These are phyloP conservation scores for Fusarium miscanthi DNA, from an alignment of 2,329 filamentous ascomycete genomes.

Conservation along the genomic window DNA sequence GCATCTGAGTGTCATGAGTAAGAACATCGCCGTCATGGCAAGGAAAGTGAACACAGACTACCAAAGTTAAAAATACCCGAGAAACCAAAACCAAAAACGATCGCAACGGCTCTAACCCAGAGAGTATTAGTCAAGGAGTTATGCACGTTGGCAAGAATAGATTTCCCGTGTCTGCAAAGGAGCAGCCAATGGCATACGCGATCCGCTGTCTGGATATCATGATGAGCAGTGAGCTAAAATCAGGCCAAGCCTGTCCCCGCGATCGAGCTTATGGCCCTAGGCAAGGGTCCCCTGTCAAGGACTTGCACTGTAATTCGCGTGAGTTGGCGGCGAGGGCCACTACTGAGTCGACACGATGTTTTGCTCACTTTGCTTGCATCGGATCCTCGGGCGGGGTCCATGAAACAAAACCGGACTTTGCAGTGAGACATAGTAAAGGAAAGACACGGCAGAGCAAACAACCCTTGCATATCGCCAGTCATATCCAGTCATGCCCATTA, in stretches of 20 bases:
- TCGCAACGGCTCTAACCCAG: not conserved
- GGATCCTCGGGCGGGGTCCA: slow-evolving; percentile 16
- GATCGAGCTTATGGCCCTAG: slow-evolving; percentile 12
- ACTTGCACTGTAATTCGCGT: not conserved
- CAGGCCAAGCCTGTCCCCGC: slow-evolving; percentile 11
- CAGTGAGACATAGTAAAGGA: no score
- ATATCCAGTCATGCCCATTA: not conserved
- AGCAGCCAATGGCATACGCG: not conserved
- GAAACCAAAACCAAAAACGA: not conserved
- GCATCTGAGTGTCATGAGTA: not conserved
- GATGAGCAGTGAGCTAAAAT: slow-evolving; percentile 3
- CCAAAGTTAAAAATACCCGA: slow-evolving; percentile 16
- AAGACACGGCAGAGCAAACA: not conserved
- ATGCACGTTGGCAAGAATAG: slow-evolving; percentile 13
- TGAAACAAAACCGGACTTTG: not conserved
- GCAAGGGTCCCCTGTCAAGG: slow-evolving; percentile 14
- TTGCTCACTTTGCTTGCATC: not conserved
- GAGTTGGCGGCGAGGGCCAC: not conserved
- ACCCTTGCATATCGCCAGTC: not conserved
- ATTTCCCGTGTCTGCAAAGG: not conserved
- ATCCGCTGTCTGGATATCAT: not conserved
- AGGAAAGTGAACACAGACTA: not conserved
- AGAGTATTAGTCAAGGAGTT: not conserved
- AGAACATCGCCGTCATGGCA: slow-evolving; percentile 17
- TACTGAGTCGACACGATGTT: slow-evolving; percentile 16